A percentile compares a stretch with the other conserved stretches of the same genome.
phyloP scores from a whole-genome alignment of 2,329 filamentous ascomycete species.

The Mycocentrospora acerina region DNA sequence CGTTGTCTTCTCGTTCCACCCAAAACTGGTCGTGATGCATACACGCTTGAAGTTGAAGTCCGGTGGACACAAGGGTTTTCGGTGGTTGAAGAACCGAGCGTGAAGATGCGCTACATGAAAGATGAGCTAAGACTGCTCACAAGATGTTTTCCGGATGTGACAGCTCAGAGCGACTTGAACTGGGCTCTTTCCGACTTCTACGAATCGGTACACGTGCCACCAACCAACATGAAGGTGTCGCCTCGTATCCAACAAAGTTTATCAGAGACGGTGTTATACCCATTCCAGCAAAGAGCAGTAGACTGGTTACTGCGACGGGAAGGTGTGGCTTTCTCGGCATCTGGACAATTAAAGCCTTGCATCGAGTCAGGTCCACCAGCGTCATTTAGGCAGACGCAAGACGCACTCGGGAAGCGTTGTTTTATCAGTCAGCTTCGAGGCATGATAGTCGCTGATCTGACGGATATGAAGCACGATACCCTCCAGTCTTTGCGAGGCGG shows the following conservation, averaged over 20 bases:
- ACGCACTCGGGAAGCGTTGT: constrained; percentile 51
- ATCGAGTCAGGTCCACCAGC: constrained; percentile 31
- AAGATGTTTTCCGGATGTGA: constrained; percentile 21
- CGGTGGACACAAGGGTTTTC: constrained; percentile 33
- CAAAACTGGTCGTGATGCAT: constrained; percentile 1
- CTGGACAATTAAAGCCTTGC: constrained; percentile 14
- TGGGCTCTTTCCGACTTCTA: constrained; percentile 66
- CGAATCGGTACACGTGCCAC: constrained; percentile 65
- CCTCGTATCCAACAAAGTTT: constrained; percentile 30
- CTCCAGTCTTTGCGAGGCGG: constrained; percentile 55
- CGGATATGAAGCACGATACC: constrained; percentile 44
- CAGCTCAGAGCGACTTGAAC: constrained; percentile 14
- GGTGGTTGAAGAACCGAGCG: constrained; percentile 23
- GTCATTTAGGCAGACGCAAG: constrained; percentile 50
- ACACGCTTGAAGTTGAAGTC: constrained; percentile 27
- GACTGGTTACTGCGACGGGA: constrained; percentile 71
- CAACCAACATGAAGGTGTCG: constrained; percentile 42
- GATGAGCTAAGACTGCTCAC: constrained; percentile 29
- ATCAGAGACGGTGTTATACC: constrained; percentile 57
- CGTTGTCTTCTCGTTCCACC: constrained; percentile 21
- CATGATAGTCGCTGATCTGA: constrained; percentile 55
- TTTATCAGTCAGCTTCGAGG: constrained; percentile 67
- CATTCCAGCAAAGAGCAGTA: constrained; percentile 70
- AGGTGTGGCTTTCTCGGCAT: constrained; percentile 53
- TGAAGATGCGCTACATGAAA: constrained; percentile 17